Conservation (phyloP, 2,329 filamentous ascomycete genomes). For the Mycosphaerelloides madeirae region DNA sequence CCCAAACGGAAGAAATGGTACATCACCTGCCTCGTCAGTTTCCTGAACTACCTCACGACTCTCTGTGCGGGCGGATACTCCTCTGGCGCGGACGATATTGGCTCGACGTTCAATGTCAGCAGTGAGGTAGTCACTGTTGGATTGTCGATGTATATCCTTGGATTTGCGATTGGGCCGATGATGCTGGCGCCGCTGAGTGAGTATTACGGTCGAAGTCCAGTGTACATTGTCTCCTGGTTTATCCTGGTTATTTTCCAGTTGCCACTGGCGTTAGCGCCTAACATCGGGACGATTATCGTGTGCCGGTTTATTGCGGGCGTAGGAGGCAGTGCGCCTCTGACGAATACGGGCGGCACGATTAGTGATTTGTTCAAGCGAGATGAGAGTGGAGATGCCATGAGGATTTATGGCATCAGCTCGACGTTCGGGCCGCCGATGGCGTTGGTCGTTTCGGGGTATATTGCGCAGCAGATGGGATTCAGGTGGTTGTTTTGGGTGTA, state of each 20-base stretch:
- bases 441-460: constrained; percentile 34
- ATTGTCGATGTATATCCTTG: constrained; percentile 45
- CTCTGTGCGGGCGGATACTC: constrained; percentile 43
- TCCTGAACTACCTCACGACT: constrained; percentile 27
- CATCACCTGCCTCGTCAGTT: constrained; percentile 38
- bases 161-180: constrained; percentile 36
- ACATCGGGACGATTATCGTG: constrained; percentile 39
- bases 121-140: constrained; percentile 42
- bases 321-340: constrained; percentile 36
- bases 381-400: constrained; percentile 41
- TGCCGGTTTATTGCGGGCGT: constrained; percentile 38
- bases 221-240: constrained; percentile 33
- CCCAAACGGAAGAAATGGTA: constrained; percentile 38
- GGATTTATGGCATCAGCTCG: constrained; percentile 34
- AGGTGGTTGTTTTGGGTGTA: constrained; percentile 25
- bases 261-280: constrained; percentile 39
- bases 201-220: constrained; percentile 17
- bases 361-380: constrained; percentile 46
- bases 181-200: constrained; percentile 17
- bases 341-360: constrained; percentile 40
- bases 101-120: constrained; percentile 39
- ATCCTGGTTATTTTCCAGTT: constrained; percentile 42
- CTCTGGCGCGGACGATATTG: constrained; percentile 39
- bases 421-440: constrained; percentile 36
- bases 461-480: constrained; percentile 23